Evolutionary conservation across 129 eudicot genomes (phyloP).

Genomic region (Oenanthe sinensis): DNA sequence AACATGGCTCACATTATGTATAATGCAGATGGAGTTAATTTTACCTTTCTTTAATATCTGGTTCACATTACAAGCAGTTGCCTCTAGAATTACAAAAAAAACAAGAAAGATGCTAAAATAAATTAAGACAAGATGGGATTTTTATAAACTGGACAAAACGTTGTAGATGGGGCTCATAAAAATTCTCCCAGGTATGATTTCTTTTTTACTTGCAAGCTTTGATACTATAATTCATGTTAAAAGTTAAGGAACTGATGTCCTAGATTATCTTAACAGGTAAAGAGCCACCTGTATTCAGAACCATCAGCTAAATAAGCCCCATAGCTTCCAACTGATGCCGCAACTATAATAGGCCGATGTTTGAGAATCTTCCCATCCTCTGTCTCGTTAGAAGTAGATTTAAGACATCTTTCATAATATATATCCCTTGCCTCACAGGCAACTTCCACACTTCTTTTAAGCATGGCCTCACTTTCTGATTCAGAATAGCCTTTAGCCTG

Average conservation of each 20-base stretch:
- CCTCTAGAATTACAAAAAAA: neutral
- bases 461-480: conserved; percentile 78
- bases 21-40: neutral
- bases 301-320: conserved; percentile 99
- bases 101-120: conserved; percentile 1
- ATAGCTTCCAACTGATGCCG: conserved; percentile 96
- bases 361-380: conserved; percentile 49
- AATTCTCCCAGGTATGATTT: neutral
- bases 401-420: conserved; percentile 46
- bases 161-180: neutral
- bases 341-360: conserved; percentile 74
- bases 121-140: neutral
- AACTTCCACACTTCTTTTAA: conserved; percentile 74
- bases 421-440: conserved; percentile 87
- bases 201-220: neutral
- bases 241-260: neutral
- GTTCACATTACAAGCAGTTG: neutral
- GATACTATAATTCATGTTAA: neutral
- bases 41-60: conserved; percentile 6
- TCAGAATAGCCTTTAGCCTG: conserved; percentile 73
- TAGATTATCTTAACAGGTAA: neutral
- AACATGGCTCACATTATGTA: neutral
- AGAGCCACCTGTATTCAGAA: conserved; percentile 77
- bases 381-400: conserved; percentile 25
- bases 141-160: neutral